Conservation (phyloP, 1,284 basidiomycete species). For the Laetiporus sulphureus region DNA sequence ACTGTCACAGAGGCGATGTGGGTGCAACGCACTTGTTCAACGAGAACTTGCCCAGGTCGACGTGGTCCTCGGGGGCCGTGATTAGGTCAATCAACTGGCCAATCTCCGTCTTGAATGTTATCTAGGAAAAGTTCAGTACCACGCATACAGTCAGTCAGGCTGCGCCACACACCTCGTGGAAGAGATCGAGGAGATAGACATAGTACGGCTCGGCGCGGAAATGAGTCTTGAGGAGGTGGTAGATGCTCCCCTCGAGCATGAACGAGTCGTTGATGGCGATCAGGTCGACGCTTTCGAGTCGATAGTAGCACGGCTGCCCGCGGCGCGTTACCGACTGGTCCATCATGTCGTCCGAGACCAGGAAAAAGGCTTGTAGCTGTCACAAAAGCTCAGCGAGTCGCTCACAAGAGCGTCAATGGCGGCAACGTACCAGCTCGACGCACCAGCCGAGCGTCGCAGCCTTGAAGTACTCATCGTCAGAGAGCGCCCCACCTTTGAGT, state of each 20-base stretch:
- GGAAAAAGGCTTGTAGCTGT: constrained; percentile 96
- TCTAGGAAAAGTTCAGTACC: constrained; percentile 29
- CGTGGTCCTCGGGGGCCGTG: constrained; percentile 86
- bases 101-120: constrained; percentile 92
- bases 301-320: constrained; percentile 99
- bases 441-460: constrained; percentile 95
- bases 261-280: constrained; percentile 97
- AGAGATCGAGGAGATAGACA: constrained; percentile 84
- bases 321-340: constrained; percentile 90
- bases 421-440: constrained; percentile 77
- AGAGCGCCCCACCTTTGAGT: constrained; percentile 62
- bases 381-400: neutral
- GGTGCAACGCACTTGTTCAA: constrained; percentile 53
- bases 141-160: neutral
- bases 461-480: constrained; percentile 84
- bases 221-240: constrained; percentile 83
- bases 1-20: neutral
- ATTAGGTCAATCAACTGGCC: constrained; percentile 95
- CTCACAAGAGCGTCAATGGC: neutral
- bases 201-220: constrained; percentile 84
- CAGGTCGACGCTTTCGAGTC: constrained; percentile 67
- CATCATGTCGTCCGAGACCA: constrained; percentile 99
- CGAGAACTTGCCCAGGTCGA: constrained; percentile 88
- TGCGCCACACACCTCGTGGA: constrained; percentile 62
- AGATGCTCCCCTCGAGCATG: constrained; percentile 95